Evolutionary conservation across 1,284 basidiomycete genomes (phyloP).

Genomic region (Trametes polyzona): DNA sequence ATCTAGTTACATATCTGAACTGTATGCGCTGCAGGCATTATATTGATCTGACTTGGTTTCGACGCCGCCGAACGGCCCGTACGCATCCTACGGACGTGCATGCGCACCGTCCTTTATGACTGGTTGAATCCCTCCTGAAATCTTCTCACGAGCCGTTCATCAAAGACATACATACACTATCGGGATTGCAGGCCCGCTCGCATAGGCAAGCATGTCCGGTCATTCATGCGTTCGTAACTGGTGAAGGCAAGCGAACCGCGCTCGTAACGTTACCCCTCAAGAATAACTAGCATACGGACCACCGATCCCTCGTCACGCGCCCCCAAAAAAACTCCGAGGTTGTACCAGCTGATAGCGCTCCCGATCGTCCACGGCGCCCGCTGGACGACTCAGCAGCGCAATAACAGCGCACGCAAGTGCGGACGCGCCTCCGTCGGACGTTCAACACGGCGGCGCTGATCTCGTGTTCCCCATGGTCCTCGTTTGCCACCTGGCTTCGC

Average conservation of each 20-base stretch:
- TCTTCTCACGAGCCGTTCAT: too few species aligned
- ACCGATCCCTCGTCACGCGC: conserved; percentile 23
- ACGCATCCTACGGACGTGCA: too few species aligned
- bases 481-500: background rate
- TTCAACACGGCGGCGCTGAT: background rate
- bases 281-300: conserved; percentile 3
- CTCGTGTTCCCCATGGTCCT: conserved; percentile 3
- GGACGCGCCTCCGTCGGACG: background rate
- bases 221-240: too few species aligned
- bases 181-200: too few species aligned
- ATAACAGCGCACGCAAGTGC: conserved; percentile 2
- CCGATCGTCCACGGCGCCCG: conserved; percentile 1
- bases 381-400: background rate
- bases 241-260: too few species aligned
- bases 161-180: too few species aligned
- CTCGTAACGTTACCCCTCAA: background rate
- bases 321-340: conserved; percentile 17
- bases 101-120: too few species aligned
- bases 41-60: too few species aligned
- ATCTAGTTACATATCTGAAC: background rate
- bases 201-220: too few species aligned
- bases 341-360: conserved; percentile 22
- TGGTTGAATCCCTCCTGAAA: too few species aligned
- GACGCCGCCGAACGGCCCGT: too few species aligned
- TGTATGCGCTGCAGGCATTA: too few species aligned